Evolutionary conservation across 108 stramenopile genomes (phyloP).

Genomic region (Skeletonema costatum): DNA sequence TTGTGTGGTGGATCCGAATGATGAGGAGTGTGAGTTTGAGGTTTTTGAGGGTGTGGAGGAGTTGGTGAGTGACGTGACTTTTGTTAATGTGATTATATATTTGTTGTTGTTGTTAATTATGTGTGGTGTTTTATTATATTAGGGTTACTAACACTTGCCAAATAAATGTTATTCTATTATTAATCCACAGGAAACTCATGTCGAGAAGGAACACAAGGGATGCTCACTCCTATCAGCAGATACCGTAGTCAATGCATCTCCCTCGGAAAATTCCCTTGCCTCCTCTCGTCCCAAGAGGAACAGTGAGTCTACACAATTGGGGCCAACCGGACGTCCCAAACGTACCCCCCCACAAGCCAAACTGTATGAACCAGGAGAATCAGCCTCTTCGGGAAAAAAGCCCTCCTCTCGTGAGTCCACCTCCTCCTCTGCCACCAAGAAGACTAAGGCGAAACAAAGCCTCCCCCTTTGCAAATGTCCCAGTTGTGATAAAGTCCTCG

Average conservation of each 20-base stretch:
- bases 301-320: background rate
- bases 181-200: background rate
- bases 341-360: background rate
- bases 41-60: background rate
- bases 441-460: background rate
- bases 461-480: conserved; percentile 23
- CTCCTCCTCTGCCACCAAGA: background rate
- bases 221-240: background rate
- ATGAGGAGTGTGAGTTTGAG: conserved; percentile 5
- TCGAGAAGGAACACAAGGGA: background rate
- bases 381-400: background rate
- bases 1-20: conserved; percentile 1
- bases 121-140: background rate
- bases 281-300: background rate
- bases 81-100: no score
- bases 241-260: background rate
- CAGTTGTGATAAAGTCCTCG: conserved; percentile 11
- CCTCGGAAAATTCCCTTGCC: background rate
- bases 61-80: no score
- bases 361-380: background rate
- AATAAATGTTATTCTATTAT: background rate
- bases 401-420: background rate
- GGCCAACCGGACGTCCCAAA: background rate
- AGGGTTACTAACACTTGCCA: background rate
- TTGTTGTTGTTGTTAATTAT: background rate